Evolutionary conservation across 495 filamentous ascomycete species (phyloP).

Genomic region (Aspergillus coremiiformis): DNA sequence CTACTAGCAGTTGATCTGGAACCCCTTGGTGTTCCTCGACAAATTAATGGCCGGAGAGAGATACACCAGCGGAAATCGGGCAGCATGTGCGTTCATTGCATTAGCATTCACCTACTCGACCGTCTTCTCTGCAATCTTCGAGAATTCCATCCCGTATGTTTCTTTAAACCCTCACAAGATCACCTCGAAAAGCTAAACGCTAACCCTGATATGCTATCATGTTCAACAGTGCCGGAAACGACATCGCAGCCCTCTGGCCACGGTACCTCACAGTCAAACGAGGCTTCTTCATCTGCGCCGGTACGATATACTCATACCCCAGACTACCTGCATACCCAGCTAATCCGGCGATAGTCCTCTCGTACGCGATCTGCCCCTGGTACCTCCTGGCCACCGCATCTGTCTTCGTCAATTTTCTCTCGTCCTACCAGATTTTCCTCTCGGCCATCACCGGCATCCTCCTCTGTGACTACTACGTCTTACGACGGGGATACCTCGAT

Average conservation of each 20-base stretch:
- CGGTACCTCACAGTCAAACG: conserved; percentile 26
- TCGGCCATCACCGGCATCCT: conserved; percentile 26
- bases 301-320: background rate
- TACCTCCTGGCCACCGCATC: conserved; percentile 23
- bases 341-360: conserved; percentile 22
- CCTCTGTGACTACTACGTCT: conserved; percentile 28
- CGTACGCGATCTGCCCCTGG: conserved; percentile 30
- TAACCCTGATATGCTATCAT: background rate
- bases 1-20: conserved; percentile 20
- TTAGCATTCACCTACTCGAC: conserved; percentile 22
- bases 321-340: background rate
- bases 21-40: conserved; percentile 18
- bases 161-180: no score
- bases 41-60: conserved; percentile 24
- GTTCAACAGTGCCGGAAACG: conserved; percentile 25
- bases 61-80: conserved; percentile 14
- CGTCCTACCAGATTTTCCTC: conserved; percentile 30
- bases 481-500: conserved; percentile 21
- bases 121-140: conserved; percentile 23
- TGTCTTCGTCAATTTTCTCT: conserved; percentile 28
- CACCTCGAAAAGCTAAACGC: background rate
- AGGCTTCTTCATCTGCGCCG: conserved; percentile 25
- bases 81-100: conserved; percentile 14
- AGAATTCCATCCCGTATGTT: conserved; percentile 28
- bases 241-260: conserved; percentile 25